phyloP scores from a whole-genome alignment of 768 basidiomycete genomes.

The Suillus subalutaceus region DNA sequence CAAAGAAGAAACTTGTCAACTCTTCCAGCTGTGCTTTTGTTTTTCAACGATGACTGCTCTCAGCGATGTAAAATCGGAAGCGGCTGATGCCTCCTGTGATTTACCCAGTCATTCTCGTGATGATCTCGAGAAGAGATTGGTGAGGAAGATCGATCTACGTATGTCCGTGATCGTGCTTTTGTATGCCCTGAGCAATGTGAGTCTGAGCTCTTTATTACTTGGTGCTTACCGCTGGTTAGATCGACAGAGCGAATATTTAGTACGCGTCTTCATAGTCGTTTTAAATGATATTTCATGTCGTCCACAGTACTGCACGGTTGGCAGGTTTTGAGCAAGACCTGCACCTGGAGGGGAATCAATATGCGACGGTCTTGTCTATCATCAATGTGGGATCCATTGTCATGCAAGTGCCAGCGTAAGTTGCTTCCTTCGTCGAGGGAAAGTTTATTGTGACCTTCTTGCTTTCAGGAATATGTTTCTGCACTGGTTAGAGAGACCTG shows the following conservation, averaged over 20 bases:
- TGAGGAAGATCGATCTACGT: conserved; percentile 14
- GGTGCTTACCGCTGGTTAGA: conserved; percentile 31
- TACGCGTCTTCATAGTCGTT: conserved; percentile 21
- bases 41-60: neutral
- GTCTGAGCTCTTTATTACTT: neutral
- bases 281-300: neutral
- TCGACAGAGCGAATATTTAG: conserved; percentile 68
- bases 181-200: conserved; percentile 26
- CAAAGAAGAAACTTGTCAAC: neutral
- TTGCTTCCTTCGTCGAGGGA: conserved; percentile 3
- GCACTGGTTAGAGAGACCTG: conserved; percentile 32
- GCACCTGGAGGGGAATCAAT: conserved; percentile 56
- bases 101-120: neutral
- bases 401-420: conserved; percentile 74
- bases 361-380: conserved; percentile 64
- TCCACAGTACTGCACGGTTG: conserved; percentile 61
- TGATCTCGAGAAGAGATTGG: neutral
- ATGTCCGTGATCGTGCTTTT: conserved; percentile 25
- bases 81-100: neutral
- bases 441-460: neutral
- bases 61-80: neutral
- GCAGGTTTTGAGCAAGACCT: conserved; percentile 69
- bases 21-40: neutral
- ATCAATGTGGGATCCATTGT: conserved; percentile 68
- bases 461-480: conserved; percentile 32